Evolutionary conservation across 257 asterid species (phyloP), one percentile per base, ranked within the genome.

Genomic region (Solanum sejunctum): DNA sequence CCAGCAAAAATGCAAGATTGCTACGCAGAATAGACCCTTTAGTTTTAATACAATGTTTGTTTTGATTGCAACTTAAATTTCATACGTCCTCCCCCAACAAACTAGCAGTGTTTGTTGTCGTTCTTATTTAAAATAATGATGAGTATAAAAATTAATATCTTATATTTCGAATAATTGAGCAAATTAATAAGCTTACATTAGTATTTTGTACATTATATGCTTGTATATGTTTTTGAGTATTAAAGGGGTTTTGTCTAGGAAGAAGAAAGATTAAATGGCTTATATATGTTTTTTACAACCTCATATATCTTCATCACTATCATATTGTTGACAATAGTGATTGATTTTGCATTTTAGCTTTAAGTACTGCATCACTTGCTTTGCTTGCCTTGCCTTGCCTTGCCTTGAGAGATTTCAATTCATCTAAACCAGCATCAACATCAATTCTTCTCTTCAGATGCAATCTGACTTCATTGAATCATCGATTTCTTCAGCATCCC

Each of bases 391-490:
- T n/a, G n/a, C n/a, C 95, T 81, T 92, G 98, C 64, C 96, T 93
- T 6, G 97, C 97, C 94, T 89, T 93, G 96, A 92, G 92, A 10
- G 96, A 95, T 85, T 91, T 95, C 98, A 94, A 90, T 87, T 94
- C 99, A 84, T 93, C 98, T 88, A 95, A 87, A 45, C 96, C 89
- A 69, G 94, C 98, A 84, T 92, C 92, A 80, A 92, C 93, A 88
- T 94, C 97, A 94, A 95, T 94, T 85, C 94, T 97, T 83, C 91
- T 90, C 85, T 94, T 95, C 0, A 98, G 94, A 84, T 95, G 98
- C 88, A 88, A 58, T 0, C 96, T 15, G 98, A 92, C 81, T 95
- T 94, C 99, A 95, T 94, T 49, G 98, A 97, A 89, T 94, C 98
- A 36, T 98, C 99, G 92, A 91, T 91, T 91, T 95, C 99, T 88